Evolutionary conservation across 257 asterid species (phyloP), one percentile per base, ranked within the genome.

Genomic region (Anisodus acutangulus): DNA sequence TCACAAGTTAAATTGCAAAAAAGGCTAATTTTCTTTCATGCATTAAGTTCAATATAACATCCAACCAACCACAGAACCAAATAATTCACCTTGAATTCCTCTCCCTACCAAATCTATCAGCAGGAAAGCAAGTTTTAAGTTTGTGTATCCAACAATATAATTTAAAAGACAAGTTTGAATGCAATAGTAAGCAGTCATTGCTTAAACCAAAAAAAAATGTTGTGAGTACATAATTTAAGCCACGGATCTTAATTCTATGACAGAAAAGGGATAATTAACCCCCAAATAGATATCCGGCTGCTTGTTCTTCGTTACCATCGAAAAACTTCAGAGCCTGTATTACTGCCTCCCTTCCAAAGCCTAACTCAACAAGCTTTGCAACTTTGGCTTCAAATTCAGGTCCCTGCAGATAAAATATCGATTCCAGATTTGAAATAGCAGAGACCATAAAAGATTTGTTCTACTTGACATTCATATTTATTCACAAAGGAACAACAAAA

Each of bases 301-400:
- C 98, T 86, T 93, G 98, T 82, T 93, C 98, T 88, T 97, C 99
- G 43, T 93, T 97, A 67, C 98, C 99, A 70, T 90, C 92, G 8
- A 90, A 93, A 78, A 97, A 90, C 88, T 90, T 92, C 55, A 95
- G 89, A 86, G 99, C 99, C 89, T 95, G 93, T 82, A 93, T 82
- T 17, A 93, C 98, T 87, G 93, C 92, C 39, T 93, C 97, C 89
- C 98, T 89, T 81, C 93, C 97, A 79, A 97, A 97, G n/a, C 98
- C 99, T 9, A 97, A 91, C 91, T 97, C 98, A 8, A 95, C 92
- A 66, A 97, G 93, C 93, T 92, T 97, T 7, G 92, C 86, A 62
- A 93, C 94, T 91, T 97, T 97, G 70, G 97, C 97, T 88, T 97
- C 98, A 82, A 94, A 95, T 41, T 91, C 98, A 19, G 93, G 85